Base-by-base conservation (phyloP, 805 yeast genomes). In the Geotrichum ghanense region DNA sequence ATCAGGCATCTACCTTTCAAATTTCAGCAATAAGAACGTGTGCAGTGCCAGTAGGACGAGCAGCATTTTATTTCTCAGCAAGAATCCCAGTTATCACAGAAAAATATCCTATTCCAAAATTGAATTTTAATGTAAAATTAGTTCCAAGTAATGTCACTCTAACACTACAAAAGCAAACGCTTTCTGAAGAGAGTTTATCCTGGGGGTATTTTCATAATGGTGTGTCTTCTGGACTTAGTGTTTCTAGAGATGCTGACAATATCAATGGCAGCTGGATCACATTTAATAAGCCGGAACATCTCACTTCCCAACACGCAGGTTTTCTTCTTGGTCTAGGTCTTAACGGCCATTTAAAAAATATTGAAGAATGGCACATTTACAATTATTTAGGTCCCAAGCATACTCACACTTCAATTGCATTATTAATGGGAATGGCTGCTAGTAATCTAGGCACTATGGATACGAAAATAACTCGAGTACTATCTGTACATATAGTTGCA, bases 171-270 rank as follows among this genome's bases (percentile, higher is more conserved):
- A 75, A 73, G 43, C 78, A 74, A 2, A 51, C 71, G 0, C 55
- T 85, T 9, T 70, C 74, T n/a, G 65, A 69, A 1, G 71, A 67
- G 12, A 63, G 72, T 2, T 60, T 73, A 31, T 76, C 77, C 35
- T 88, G 96, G 96, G 95, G 95, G 0, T 76, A 78, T 51, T 92
- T 92, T 59, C 96, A 90, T 55, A 85, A 84, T 55, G 98, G 98
- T 14, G 95, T 80, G 0, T 79, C 95, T 2, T 74, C 90, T 1
- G 98, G 96, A 0, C 64, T 92, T 44, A 79, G 81, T 47, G 78
- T 90, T 5, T 77, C 90, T 3, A 72, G 70, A 46, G 76, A 75
- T 42, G 77, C 87, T 0, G 72, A 74, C 37, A 87, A 85, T 6
- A 78, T 86, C 6, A 73, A 78, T 6, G 95, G 97, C 0, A 79